Evolutionary conservation across 2,329 filamentous ascomycete species (phyloP).

Genomic region (Blastomyces parvus): DNA sequence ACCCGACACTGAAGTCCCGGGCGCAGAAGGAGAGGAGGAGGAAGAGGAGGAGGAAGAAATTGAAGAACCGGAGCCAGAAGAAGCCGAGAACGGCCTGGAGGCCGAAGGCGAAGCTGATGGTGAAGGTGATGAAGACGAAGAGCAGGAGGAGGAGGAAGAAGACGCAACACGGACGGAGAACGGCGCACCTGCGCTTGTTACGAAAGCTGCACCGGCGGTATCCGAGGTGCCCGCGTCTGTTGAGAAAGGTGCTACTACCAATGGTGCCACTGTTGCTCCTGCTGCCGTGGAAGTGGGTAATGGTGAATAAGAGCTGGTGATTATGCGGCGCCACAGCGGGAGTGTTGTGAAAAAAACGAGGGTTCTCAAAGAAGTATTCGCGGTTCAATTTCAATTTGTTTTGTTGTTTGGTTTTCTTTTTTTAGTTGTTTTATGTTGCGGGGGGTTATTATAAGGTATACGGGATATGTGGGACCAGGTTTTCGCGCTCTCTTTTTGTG

Average conservation of each 20-base stretch:
- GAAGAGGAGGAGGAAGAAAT: conserved; percentile 23
- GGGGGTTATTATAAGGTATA: not conserved
- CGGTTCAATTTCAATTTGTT: not conserved
- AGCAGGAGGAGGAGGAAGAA: not conserved
- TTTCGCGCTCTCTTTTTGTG: not conserved
- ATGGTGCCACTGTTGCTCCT: conserved; percentile 17
- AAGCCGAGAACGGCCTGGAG: conserved; percentile 11
- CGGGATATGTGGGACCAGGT: not conserved
- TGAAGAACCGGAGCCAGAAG: conserved; percentile 13
- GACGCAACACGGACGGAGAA: conserved; percentile 16
- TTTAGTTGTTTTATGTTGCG: not conserved
- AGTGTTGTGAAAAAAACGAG: conserved; percentile 15
- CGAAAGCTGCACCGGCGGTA: not conserved
- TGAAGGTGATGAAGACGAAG: conserved; percentile 21
- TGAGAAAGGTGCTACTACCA: conserved; percentile 21
- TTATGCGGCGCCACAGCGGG: not conserved
- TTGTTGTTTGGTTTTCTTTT: not conserved
- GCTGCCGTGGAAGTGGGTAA: not conserved
- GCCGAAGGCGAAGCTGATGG: conserved; percentile 18
- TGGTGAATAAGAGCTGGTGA: not conserved
- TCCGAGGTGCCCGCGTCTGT: not conserved
- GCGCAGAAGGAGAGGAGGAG: conserved; percentile 16
- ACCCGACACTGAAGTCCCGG: conserved; percentile 7
- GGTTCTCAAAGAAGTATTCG: conserved; percentile 14
- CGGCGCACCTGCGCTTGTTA: conserved; percentile 14